phyloP scores from a whole-genome alignment of 1,139 yeast genomes.

The Trichomonascaceae sp. region DNA sequence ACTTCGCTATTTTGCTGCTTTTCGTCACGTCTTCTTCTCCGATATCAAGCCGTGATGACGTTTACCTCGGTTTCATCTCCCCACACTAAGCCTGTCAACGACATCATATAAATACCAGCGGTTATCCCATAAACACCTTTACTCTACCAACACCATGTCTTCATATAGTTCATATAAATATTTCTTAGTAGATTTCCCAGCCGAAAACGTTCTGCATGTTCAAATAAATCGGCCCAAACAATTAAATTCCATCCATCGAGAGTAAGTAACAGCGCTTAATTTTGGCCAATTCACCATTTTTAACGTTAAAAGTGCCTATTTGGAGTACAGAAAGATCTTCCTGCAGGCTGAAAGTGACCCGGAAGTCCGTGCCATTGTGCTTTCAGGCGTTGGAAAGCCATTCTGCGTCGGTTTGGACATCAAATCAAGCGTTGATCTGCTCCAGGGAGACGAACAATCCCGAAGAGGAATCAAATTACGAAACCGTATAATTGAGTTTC shows the following conservation, averaged over 20 bases:
- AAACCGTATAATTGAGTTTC: slow-evolving; percentile 46
- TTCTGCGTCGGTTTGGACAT: slow-evolving; percentile 68
- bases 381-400: slow-evolving; percentile 52
- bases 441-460: slow-evolving; percentile 30
- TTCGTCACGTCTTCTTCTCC: too few species aligned
- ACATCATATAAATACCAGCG: too few species aligned
- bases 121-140: neutral
- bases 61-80: neutral
- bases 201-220: slow-evolving; percentile 50
- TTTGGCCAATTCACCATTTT: slow-evolving; percentile 2
- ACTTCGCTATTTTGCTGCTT: too few species aligned
- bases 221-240: slow-evolving; percentile 58
- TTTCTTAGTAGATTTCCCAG: slow-evolving; percentile 20
- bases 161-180: slow-evolving; percentile 18
- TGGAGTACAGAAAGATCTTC: slow-evolving; percentile 49
- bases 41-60: neutral
- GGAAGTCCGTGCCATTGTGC: slow-evolving; percentile 49
- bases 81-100: too few species aligned
- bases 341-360: slow-evolving; percentile 41
- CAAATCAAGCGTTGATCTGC: slow-evolving; percentile 17
- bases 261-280: slow-evolving; percentile 21
- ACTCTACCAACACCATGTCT: neutral
- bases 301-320: slow-evolving; percentile 41
- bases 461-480: slow-evolving; percentile 31
- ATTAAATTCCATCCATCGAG: slow-evolving; percentile 54